Base-by-base conservation (phyloP, 169 alveolate genomes). In the Plasmodium chabaudi region DNA sequence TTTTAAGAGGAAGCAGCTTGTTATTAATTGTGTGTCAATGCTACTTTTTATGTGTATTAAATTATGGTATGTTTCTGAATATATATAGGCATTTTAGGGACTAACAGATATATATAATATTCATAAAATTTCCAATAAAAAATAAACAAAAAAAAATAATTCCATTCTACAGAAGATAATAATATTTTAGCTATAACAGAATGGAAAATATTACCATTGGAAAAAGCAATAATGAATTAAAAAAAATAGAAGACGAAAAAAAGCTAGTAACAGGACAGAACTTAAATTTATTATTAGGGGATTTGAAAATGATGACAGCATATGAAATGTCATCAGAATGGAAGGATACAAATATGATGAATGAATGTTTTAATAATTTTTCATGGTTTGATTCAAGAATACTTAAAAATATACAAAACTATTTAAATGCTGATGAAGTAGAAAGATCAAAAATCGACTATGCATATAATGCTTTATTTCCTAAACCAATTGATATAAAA, bases 381-480 rank as follows among this genome's bases (percentile, higher is more conserved):
- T 92, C 94, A 9, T 92, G 94, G 94, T 77, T 55, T 25, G 94
- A 92, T 42, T 63, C 94, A 1, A 86, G 87, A n/a, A 90, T 92
- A 9, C 39, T 88, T 7, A 72, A 68, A 51, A 86, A 92, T 19
- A 72, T 92, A 61, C 92, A 88, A 6, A 88, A 84, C 69, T 89
- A 88, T 68, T 70, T 92, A 17, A 72, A 63, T 34, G 79, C 93
- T 10, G 69, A 70, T 44, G 95, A 91, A n/a, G 90, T 63, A 47
- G 89, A 75, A 47, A 57, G 88, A 63, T 72, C 90, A 34, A 90
- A 93, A 39, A 91, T 92, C 13, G 95, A 92, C 51, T 88, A 82
- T 61, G 95, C 95, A 4, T 89, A 57, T 68, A 87, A 89, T 21
- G 86, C 93, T 10, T 72, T 92, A 59, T 63, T 82, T 3, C 95